A percentile compares a stretch with the other conserved stretches of the same genome.
Conservation (phyloP, 805 yeast species). For the Scheffersomyces stipitis region DNA sequence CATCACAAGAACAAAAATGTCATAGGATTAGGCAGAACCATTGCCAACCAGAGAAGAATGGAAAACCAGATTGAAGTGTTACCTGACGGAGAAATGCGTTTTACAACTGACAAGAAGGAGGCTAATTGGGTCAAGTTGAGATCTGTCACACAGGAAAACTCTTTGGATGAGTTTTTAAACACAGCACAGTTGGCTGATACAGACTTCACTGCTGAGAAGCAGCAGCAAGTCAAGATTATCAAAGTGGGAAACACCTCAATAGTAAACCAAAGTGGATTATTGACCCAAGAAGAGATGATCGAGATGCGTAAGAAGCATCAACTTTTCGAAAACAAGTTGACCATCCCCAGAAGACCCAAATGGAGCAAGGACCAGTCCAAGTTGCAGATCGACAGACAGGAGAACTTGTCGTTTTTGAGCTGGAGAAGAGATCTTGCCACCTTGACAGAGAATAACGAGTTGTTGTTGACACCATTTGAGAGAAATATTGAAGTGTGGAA, state of each 20-base stretch:
- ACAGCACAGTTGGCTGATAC: constrained; percentile 96
- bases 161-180: constrained; percentile 89
- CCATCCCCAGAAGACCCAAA: constrained; percentile 88
- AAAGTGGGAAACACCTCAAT: constrained; percentile 58
- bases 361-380: constrained; percentile 78
- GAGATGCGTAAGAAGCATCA: constrained; percentile 61
- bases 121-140: constrained; percentile 87
- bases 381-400: constrained; percentile 77
- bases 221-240: constrained; percentile 79
- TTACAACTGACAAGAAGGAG: constrained; percentile 81
- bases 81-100: constrained; percentile 87
- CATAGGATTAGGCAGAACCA: constrained; percentile 82
- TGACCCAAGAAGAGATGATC: constrained; percentile 66
- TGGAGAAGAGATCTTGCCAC: constrained; percentile 93
- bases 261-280: constrained; percentile 44
- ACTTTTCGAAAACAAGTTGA: constrained; percentile 66
- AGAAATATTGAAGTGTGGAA: constrained; percentile 98
- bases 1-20: constrained; percentile 80
- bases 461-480: constrained; percentile 92
- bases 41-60: constrained; percentile 67
- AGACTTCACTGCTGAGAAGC: constrained; percentile 91
- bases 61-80: constrained; percentile 69
- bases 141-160: constrained; percentile 92
- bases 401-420: constrained; percentile 84
- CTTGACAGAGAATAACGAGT: constrained; percentile 79